phyloP scores from a whole-genome alignment of 1,284 basidiomycete genomes.

The Acaromyces ingoldii region DNA sequence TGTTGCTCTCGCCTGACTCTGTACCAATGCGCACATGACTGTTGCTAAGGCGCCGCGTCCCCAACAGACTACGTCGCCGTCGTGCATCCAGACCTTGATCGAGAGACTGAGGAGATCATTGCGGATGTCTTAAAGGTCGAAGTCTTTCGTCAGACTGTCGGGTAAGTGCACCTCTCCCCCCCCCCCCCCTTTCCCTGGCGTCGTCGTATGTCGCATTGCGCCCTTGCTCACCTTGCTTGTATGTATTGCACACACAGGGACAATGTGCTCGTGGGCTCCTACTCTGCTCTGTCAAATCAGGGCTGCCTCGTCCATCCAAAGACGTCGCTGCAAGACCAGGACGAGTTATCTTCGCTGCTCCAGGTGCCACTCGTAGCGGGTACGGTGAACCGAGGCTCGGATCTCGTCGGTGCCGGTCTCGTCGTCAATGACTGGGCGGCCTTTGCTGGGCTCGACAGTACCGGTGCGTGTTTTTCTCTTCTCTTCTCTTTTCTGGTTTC shows the following conservation, averaged over 20 bases:
- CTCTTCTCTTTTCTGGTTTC: too few relatives aligned
- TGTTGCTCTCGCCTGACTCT: background rate
- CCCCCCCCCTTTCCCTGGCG: background rate
- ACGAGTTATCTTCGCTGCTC: constrained; percentile 88
- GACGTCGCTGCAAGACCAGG: constrained; percentile 93
- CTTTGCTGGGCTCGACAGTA: constrained; percentile 57
- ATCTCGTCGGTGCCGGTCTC: constrained; percentile 92
- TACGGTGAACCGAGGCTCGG: constrained; percentile 95
- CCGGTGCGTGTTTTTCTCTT: too few relatives aligned
- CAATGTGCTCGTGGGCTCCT: constrained; percentile 93
- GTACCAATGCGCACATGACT: background rate
- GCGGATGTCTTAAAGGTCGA: constrained; percentile 98
- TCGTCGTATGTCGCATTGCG: background rate
- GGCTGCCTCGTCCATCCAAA: constrained; percentile 96
- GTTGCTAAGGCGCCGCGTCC: too few relatives aligned
- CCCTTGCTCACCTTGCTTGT: background rate
- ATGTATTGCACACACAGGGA: too few relatives aligned
- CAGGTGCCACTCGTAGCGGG: constrained; percentile 95
- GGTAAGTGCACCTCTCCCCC: constrained; percentile 8
- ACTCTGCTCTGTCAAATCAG: constrained; percentile 90
- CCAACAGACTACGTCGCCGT: constrained; percentile 45
- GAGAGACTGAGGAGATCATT: constrained; percentile 99
- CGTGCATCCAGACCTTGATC: constrained; percentile 77
- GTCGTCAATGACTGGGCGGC: constrained; percentile 99
- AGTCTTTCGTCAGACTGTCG: constrained; percentile 96